Percentiles rank a stretch among this genome's conserved stretches.
Conservation (phyloP, 1,284 basidiomycete species). For the Sanghuangporus baumii region DNA sequence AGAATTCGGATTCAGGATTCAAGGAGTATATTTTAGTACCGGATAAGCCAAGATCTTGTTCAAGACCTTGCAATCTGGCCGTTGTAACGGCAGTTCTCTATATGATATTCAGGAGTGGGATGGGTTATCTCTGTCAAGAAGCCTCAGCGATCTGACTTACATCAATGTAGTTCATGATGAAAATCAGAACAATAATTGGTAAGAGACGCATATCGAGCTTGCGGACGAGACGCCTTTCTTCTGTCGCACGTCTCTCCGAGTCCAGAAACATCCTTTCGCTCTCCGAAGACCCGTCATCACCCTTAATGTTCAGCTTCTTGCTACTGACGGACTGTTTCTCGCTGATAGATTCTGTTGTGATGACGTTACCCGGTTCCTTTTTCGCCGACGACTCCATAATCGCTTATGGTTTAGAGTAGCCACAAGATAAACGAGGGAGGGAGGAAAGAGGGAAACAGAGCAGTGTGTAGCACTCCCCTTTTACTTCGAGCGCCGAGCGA, state of each 20-base stretch:
- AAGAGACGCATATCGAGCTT: conserved; percentile 56
- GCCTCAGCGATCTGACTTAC: conserved; percentile 31
- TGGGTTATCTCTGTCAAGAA: not conserved
- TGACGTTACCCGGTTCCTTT: not conserved
- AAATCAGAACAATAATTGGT: conserved; percentile 57
- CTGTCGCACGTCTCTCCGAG: conserved; percentile 14
- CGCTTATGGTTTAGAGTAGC: not conserved
- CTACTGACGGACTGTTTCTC: not conserved
- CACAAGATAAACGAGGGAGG: not conserved
- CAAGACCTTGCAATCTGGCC: conserved; percentile 55
- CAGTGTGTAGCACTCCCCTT: not conserved
- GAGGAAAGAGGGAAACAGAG: not conserved
- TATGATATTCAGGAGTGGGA: not conserved
- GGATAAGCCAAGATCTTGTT: conserved; percentile 47
- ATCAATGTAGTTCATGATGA: conserved; percentile 67
- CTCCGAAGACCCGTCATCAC: not conserved
- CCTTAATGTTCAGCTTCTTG: not conserved
- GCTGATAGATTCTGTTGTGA: not conserved
- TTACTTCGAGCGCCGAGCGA: not conserved
- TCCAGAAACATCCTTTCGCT: conserved; percentile 30
- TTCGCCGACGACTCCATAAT: not conserved
- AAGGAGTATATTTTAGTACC: conserved; percentile 27
- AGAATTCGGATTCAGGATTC: conserved; percentile 7
- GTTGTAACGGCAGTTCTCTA: conserved; percentile 57
- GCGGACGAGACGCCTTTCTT: conserved; percentile 41